Percentiles rank a stretch among this genome's conserved stretches.
These are phyloP conservation scores for Ajuga chamaepitys DNA, from an alignment of 257 asterid genomes.

Conservation along the genomic window DNA sequence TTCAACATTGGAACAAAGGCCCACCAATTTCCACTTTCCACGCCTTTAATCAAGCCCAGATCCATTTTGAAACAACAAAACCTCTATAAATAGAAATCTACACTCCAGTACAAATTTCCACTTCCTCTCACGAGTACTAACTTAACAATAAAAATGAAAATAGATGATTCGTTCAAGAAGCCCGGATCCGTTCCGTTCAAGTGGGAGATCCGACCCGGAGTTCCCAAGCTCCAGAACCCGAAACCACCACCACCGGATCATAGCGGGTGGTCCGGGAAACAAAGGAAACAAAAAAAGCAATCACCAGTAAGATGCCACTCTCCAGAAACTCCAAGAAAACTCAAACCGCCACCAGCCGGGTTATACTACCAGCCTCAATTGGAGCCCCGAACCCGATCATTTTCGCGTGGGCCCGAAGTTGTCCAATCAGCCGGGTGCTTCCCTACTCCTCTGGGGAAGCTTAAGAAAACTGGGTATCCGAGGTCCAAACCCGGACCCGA, in stretches of 20 bases:
- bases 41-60: constrained; percentile 63
- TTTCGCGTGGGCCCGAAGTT: constrained; percentile 25
- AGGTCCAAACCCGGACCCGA: constrained; percentile 16
- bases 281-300: constrained; percentile 11
- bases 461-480: constrained; percentile 5
- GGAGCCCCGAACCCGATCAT: constrained; percentile 31
- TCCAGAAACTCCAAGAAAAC: constrained; percentile 30
- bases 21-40: constrained; percentile 38
- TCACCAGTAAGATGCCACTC: not conserved
- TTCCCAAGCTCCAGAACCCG: constrained; percentile 42
- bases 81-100: constrained; percentile 5
- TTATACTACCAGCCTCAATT: constrained; percentile 17
- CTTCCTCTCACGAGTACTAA: not conserved
- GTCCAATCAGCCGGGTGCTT: constrained; percentile 43
- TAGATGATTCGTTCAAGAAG: constrained; percentile 55
- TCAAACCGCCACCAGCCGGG: constrained; percentile 65
- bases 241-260: not conserved
- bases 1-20: constrained; percentile 13
- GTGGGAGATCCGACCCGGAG: constrained; percentile 94
- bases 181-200: constrained; percentile 73
- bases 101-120: not conserved
- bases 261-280: not conserved
- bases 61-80: constrained; percentile 1
- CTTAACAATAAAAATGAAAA: constrained; percentile 16
- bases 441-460: constrained; percentile 32